Conservation (phyloP, 768 basidiomycete species). For the Chiua virens region DNA sequence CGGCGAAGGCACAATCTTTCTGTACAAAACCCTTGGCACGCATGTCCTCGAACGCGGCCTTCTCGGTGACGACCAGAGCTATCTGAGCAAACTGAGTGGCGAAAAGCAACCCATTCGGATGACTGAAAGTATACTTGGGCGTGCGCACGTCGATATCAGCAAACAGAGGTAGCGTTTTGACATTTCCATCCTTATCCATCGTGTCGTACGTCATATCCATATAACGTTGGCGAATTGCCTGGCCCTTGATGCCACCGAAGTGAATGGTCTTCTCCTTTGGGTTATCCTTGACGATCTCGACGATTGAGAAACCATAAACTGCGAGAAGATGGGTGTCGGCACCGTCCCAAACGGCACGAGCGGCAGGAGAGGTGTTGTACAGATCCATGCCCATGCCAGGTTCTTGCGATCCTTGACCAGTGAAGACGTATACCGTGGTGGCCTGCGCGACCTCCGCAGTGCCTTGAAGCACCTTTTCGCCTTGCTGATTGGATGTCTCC, state of each 20-base stretch:
- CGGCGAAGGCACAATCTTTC: conserved; percentile 89
- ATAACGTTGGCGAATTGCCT: conserved; percentile 97
- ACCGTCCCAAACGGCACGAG: conserved; percentile 95
- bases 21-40: conserved; percentile 95
- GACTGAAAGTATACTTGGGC: conserved; percentile 97
- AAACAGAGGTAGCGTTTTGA: conserved; percentile 96
- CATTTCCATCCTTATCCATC: conserved; percentile 92
- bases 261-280: conserved; percentile 98
- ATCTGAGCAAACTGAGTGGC: conserved; percentile 99
- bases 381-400: conserved; percentile 99
- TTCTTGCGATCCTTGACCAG: conserved; percentile 97
- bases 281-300: conserved; percentile 98
- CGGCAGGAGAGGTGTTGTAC: conserved; percentile 89
- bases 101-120: conserved; percentile 91
- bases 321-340: conserved; percentile 92
- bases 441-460: conserved; percentile 93
- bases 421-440: conserved; percentile 93
- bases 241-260: conserved; percentile 99
- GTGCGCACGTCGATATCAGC: conserved; percentile 93
- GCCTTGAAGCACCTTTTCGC: conserved; percentile 91
- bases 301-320: conserved; percentile 97
- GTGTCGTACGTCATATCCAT: conserved; percentile 99
- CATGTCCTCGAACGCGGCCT: conserved; percentile 98
- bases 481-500: conserved; percentile 78
- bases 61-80: conserved; percentile 96